phyloP scores from a whole-genome alignment of 1,139 yeast species.

The Dujonia santamariae region DNA sequence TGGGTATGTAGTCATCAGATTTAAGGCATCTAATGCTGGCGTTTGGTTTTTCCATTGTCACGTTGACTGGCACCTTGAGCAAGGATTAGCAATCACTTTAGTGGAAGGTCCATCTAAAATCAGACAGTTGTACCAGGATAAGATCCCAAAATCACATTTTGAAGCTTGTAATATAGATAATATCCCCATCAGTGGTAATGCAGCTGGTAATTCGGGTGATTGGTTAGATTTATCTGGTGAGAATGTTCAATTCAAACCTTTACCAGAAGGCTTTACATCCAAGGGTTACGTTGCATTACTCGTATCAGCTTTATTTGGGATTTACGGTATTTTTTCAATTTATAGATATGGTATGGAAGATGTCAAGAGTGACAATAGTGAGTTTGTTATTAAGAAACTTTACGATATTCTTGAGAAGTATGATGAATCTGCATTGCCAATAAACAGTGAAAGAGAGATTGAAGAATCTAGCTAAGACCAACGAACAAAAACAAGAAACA shows the following conservation, averaged over 20 bases:
- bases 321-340: conserved; percentile 74
- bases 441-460: conserved; percentile 13
- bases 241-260: conserved; percentile 56
- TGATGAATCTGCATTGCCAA: conserved; percentile 9
- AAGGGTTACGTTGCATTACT: conserved; percentile 87
- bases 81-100: conserved; percentile 52
- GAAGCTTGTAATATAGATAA: conserved; percentile 56
- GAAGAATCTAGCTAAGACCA: conserved; percentile 23
- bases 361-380: conserved; percentile 51
- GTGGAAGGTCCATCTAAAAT: conserved; percentile 55
- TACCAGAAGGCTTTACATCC: conserved; percentile 87
- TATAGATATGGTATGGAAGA: conserved; percentile 82
- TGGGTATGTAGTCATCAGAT: conserved; percentile 61
- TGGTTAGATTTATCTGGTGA: conserved; percentile 70
- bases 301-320: conserved; percentile 74
- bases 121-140: conserved; percentile 44
- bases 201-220: conserved; percentile 71
- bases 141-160: conserved; percentile 57
- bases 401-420: conserved; percentile 33
- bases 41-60: conserved; percentile 68
- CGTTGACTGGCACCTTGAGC: conserved; percentile 63
- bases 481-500: too few species aligned
- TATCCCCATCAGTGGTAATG: conserved; percentile 64
- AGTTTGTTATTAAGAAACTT: conserved; percentile 50
- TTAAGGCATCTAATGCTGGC: conserved; percentile 60